These are phyloP conservation scores for Microstegium vimineum DNA, from an alignment of 176 grass and related monocot species.

Conservation along the genomic window DNA sequence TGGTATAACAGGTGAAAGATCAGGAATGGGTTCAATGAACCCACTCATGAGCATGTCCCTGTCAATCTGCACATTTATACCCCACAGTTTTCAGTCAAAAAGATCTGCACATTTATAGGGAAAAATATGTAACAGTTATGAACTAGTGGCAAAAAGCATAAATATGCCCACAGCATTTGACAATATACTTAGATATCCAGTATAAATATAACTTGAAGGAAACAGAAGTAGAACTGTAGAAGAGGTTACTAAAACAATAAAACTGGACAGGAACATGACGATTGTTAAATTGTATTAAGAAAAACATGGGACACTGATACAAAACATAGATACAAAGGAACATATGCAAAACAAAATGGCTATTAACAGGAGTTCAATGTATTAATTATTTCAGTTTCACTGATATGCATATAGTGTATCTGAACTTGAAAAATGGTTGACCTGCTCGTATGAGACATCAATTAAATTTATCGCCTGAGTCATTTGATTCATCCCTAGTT, in stretches of 20 bases:
- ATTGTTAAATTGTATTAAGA: neutral
- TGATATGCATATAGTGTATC: neutral
- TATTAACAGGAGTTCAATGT: neutral
- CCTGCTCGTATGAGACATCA: slow-evolving; percentile 86
- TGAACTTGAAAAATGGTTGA: slow-evolving; percentile 27
- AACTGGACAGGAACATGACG: neutral
- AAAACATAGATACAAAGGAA: neutral
- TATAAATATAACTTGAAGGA: neutral
- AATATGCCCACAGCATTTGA: neutral
- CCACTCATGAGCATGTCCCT: slow-evolving; percentile 93
- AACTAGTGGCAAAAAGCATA: neutral
- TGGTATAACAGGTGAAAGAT: slow-evolving; percentile 83
- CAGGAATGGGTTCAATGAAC: slow-evolving; percentile 91
- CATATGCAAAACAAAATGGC: neutral
- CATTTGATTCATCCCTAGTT: slow-evolving; percentile 93
- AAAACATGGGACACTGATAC: neutral
- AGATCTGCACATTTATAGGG: neutral
- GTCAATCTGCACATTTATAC: slow-evolving; percentile 51
- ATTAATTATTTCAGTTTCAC: neutral
- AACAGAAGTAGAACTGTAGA: neutral
- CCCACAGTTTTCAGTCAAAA: neutral
- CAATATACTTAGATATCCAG: neutral
- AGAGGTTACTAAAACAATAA: neutral
- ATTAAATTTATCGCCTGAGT: slow-evolving; percentile 84
- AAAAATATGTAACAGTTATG: neutral